Conservation (phyloP, 768 basidiomycete species). For the Boletus edulis region DNA sequence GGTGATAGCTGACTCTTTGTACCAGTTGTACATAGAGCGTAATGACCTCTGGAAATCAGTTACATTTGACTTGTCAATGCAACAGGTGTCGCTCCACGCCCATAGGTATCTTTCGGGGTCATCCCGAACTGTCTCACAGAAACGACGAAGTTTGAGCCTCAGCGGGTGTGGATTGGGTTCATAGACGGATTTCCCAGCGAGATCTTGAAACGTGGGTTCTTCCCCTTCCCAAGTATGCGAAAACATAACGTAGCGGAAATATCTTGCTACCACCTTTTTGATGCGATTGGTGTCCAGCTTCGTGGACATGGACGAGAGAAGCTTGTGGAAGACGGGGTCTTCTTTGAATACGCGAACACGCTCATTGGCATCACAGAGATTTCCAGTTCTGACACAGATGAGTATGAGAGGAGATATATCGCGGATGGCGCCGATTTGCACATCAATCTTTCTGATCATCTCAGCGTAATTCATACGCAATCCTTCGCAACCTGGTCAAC, state of each 20-base stretch:
- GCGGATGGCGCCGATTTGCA: not conserved
- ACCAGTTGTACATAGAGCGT: constrained; percentile 6
- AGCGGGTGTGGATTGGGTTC: not conserved
- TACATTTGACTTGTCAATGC: not conserved
- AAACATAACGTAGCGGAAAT: constrained; percentile 6
- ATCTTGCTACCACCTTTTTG: not conserved
- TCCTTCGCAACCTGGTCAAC: not conserved
- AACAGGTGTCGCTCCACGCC: constrained; percentile 2
- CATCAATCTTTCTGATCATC: not conserved
- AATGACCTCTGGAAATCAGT: not conserved
- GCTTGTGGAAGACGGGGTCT: not conserved
- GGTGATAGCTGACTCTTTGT: not conserved
- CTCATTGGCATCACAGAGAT: not conserved
- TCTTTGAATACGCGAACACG: not conserved
- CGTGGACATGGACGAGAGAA: not conserved
- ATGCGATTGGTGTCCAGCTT: not conserved
- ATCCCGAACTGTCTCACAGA: not conserved
- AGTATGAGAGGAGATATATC: constrained; percentile 1
- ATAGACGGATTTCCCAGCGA: not conserved
- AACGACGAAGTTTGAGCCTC: not conserved
- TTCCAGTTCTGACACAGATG: not conserved
- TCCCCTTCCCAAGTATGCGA: constrained; percentile 4
- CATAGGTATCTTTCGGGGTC: not conserved
- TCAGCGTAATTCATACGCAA: not conserved
- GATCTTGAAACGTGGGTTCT: not conserved